phyloP scores from a whole-genome alignment of 805 yeast genomes.

The Phaffomyces opuntiae region DNA sequence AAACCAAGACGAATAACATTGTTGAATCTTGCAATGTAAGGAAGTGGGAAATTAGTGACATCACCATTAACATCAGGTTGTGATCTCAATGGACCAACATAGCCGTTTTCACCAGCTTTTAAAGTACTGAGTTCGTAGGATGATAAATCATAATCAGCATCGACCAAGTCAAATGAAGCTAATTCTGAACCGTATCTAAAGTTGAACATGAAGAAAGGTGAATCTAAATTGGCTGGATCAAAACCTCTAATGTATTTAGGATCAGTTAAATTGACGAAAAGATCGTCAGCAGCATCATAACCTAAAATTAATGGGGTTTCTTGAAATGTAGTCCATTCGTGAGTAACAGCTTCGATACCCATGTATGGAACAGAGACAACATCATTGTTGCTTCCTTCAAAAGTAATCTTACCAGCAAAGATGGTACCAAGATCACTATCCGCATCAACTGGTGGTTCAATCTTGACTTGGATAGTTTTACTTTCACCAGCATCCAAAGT shows the following conservation, averaged over 20 bases:
- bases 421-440: conserved; percentile 5
- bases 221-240: conserved; percentile 1
- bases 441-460: conserved; percentile 5
- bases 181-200: conserved; percentile 10
- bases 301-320: conserved; percentile 4
- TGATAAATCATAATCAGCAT: conserved; percentile 8
- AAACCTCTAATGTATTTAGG: neutral
- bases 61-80: conserved; percentile 1
- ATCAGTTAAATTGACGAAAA: conserved; percentile 6
- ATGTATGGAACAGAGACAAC: conserved; percentile 12
- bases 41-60: conserved; percentile 5
- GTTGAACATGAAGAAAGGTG: conserved; percentile 7
- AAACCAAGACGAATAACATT: neutral
- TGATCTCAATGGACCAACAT: conserved; percentile 5
- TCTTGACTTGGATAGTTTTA: conserved; percentile 5
- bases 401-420: conserved; percentile 10
- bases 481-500: conserved; percentile 11
- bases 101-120: conserved; percentile 9
- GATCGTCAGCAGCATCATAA: conserved; percentile 1
- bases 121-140: conserved; percentile 5
- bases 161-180: conserved; percentile 12
- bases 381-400: conserved; percentile 13
- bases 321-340: conserved; percentile 7
- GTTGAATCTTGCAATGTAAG: neutral
- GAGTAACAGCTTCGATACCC: conserved; percentile 11